Base-by-base conservation (phyloP, 208 protist genomes). In the Acanthamoeba royreba region DNA sequence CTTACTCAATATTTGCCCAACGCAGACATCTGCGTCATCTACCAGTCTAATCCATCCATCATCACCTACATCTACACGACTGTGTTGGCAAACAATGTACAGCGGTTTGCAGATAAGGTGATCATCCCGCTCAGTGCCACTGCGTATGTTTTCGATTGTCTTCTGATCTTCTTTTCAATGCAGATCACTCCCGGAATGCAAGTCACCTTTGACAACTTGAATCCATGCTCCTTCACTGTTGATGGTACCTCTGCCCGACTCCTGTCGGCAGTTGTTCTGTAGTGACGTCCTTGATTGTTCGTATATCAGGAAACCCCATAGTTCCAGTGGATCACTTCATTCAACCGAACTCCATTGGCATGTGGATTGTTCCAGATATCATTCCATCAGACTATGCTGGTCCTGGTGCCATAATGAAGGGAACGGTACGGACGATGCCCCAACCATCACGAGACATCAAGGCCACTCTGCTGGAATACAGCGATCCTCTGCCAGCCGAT, bases 281-380 rank as follows among this genome's bases (percentile, higher is more conserved):
- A n/a, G n/a, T n/a, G n/a, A n/a, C n/a, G n/a, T n/a, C n/a, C n/a
- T n/a, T n/a, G n/a, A n/a, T n/a, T n/a, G n/a, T n/a, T n/a, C n/a
- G n/a, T n/a, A n/a, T n/a, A n/a, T n/a, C n/a, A n/a, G n/a, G n/a
- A n/a, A n/a, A n/a, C n/a, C n/a, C n/a, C n/a, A n/a, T n/a, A n/a
- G n/a, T n/a, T n/a, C n/a, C n/a, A n/a, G n/a, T 81, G 69, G 69
- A 81, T 11, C 2, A 17, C 4, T 81, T 81, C 40, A 28, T 25
- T 13, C 69, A 81, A n/a, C 69, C 69, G 38, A 81, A 81, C 33
- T 81, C 69, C 40, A 81, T 81, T 25, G 69, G 69, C 7, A 81
- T 81, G 69, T 81, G 69, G 69, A 81, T 81, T 28, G 69, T 81
- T 35, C 69, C 69, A 42, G 69, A 81, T 25, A 81, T 81, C 69